Percentiles rank a stretch among this genome's conserved stretches.
These are phyloP conservation scores for Podaxis sp. DNA, from an alignment of 768 basidiomycete species.

Conservation along the genomic window DNA sequence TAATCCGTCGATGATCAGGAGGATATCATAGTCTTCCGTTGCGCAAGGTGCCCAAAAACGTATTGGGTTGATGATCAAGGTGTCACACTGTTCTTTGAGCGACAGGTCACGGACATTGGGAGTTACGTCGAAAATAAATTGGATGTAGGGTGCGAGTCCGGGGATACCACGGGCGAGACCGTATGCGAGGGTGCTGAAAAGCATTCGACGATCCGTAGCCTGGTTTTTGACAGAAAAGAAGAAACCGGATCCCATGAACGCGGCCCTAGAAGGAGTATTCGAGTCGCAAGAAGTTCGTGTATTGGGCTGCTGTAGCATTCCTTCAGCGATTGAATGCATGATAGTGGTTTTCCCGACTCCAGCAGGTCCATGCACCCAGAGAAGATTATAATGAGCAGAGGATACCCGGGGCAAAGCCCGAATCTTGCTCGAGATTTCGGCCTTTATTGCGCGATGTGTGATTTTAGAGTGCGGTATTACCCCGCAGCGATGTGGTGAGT, in stretches of 20 bases:
- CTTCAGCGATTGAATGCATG: background rate
- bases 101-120: background rate
- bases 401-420: background rate
- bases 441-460: background rate
- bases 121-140: background rate
- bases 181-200: slow-evolving; percentile 5
- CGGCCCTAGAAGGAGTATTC: no score
- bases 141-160: background rate
- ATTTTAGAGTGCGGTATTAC: background rate
- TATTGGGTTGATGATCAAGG: background rate
- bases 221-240: background rate
- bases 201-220: background rate
- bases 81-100: background rate
- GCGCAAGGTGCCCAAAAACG: background rate
- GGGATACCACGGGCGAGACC: background rate
- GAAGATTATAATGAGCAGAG: background rate
- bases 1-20: slow-evolving; percentile 3
- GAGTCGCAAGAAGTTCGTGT: background rate
- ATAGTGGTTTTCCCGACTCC: slow-evolving; percentile 10
- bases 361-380: slow-evolving; percentile 9
- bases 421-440: background rate
- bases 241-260: background rate
- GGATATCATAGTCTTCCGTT: background rate
- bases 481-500: background rate
- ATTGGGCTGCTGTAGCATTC: background rate